Percentiles rank a stretch among this genome's conserved stretches.
These are phyloP conservation scores for Colletotrichum cordylinicola DNA, from an alignment of 2,329 filamentous ascomycete species.

Conservation along the genomic window DNA sequence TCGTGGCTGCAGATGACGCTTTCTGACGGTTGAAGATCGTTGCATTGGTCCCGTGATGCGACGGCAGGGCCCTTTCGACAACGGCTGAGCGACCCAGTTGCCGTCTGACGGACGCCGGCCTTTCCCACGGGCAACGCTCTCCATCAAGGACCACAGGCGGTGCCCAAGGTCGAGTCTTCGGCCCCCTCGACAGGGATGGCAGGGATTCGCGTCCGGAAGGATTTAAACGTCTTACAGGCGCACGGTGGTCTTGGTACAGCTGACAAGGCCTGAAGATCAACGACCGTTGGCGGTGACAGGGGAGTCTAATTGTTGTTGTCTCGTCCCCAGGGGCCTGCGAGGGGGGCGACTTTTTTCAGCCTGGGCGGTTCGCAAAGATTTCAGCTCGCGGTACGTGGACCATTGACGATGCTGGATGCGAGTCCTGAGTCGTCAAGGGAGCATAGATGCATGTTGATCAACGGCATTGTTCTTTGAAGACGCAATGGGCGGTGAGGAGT, in stretches of 20 bases:
- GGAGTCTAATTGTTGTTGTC: not conserved
- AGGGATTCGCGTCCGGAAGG: not conserved
- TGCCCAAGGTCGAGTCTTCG: not conserved
- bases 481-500: not conserved
- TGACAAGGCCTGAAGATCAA: not conserved
- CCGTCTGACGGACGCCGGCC: not conserved
- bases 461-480: not conserved
- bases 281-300: not conserved
- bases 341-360: not conserved
- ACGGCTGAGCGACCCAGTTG: not conserved
- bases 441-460: not conserved
- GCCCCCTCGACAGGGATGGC: not conserved
- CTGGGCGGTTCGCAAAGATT: not conserved
- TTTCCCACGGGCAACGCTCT: not conserved
- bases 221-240: slow-evolving; percentile 10
- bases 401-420: not conserved
- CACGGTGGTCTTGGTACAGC: not conserved
- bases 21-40: not conserved
- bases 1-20: not conserved
- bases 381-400: not conserved
- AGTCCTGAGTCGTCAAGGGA: not conserved
- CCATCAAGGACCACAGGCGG: not conserved
- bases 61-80: not conserved
- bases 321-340: not conserved
- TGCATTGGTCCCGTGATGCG: not conserved